phyloP scores from a whole-genome alignment of 2,329 filamentous ascomycete species.

The Sarocladium strictum region DNA sequence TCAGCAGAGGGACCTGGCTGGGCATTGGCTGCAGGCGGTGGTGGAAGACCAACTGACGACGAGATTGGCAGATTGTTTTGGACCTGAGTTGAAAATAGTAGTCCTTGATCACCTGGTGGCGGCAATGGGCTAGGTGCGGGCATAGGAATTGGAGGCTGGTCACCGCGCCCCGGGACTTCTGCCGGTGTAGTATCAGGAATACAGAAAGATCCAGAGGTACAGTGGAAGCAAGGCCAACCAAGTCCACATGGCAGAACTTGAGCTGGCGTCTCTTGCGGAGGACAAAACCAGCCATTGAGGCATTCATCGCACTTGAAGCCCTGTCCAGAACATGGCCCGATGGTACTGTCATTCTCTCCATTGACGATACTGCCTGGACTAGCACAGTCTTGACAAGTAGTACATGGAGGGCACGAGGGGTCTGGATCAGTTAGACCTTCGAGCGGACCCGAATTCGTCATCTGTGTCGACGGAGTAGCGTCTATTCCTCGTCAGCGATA shows the following conservation, averaged over 20 bases:
- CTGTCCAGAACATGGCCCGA: constrained; percentile 18
- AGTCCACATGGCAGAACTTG: constrained; percentile 21
- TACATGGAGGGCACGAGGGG: neutral
- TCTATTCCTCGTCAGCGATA: neutral
- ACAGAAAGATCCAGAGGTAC: constrained; percentile 23
- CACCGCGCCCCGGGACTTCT: neutral
- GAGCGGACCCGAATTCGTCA: neutral
- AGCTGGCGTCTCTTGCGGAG: constrained; percentile 24
- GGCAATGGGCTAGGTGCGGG: neutral
- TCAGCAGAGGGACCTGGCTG: no score
- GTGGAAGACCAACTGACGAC: no score
- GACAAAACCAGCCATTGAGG: constrained; percentile 25
- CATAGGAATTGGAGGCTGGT: neutral
- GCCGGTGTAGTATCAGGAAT: constrained; percentile 10
- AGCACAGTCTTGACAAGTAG: neutral
- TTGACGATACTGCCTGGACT: neutral
- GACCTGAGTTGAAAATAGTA: no score
- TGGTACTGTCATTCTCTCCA: neutral
- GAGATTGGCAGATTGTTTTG: no score
- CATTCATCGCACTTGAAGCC: constrained; percentile 24
- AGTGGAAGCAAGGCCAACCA: constrained; percentile 27
- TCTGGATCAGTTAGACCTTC: neutral
- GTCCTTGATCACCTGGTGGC: no score
- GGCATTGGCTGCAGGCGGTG: no score
- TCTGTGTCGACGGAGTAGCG: neutral